These are phyloP conservation scores for Fonsecaea nubica DNA, from an alignment of 2,329 filamentous ascomycete genomes.

Conservation along the genomic window DNA sequence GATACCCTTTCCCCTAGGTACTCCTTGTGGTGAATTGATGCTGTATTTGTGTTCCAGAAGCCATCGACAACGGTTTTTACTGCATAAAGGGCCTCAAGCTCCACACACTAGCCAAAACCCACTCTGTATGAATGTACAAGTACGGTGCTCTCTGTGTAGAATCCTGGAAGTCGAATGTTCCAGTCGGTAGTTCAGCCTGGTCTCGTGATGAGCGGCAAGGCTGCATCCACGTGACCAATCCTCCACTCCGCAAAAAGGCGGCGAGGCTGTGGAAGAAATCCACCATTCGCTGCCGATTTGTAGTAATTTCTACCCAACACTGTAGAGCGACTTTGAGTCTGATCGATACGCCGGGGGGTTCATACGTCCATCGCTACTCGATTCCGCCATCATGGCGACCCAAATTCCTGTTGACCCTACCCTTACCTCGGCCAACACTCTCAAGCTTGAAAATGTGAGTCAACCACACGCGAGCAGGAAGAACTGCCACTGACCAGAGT, in stretches of 20 bases:
- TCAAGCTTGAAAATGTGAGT: conserved; percentile 68
- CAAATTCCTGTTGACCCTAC: conserved; percentile 62
- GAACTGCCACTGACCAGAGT: conserved; percentile 13
- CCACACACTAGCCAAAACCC: not conserved
- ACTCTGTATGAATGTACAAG: not conserved
- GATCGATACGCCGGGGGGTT: not conserved
- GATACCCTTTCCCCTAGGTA: not conserved
- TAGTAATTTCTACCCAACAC: conserved; percentile 10
- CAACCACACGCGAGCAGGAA: conserved; percentile 9
- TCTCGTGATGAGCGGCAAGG: not conserved
- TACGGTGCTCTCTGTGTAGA: no score
- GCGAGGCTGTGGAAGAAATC: conserved; percentile 13
- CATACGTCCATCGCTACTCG: not conserved
- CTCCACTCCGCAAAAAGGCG: conserved; percentile 9
- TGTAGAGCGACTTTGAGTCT: not conserved
- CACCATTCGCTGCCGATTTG: conserved; percentile 6
- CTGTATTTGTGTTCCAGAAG: not conserved
- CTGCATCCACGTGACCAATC: not conserved
- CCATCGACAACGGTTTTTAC: not conserved
- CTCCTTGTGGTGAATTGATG: not conserved
- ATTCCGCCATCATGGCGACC: conserved; percentile 57
- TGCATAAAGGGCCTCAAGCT: not conserved
- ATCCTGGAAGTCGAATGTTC: not conserved
- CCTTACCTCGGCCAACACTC: conserved; percentile 64
- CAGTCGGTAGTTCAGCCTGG: not conserved